phyloP scores from a whole-genome alignment of 164 flowering plant species.

The Litsea cubeba region DNA sequence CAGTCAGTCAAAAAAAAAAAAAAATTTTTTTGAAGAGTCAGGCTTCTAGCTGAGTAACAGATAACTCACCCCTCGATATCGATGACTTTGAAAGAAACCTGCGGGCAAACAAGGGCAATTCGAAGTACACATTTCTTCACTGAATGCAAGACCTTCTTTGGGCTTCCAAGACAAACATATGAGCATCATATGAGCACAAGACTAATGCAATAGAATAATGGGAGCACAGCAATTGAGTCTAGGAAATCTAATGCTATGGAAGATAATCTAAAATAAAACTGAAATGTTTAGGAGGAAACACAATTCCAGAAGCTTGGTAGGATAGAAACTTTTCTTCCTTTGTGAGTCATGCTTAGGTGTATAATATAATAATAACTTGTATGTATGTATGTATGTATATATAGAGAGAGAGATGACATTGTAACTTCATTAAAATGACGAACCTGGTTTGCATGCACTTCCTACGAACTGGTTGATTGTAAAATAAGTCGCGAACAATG shows the following conservation, averaged over 20 bases:
- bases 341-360: neutral
- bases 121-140: conserved; percentile 62
- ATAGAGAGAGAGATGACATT: neutral
- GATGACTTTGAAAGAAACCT: conserved; percentile 55
- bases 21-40: neutral
- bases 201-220: neutral
- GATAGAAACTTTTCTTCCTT: neutral
- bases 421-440: conserved; percentile 6
- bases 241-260: neutral
- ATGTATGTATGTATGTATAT: neutral
- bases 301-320: neutral
- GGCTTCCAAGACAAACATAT: conserved; percentile 39
- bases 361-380: neutral
- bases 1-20: conserved; percentile 1
- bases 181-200: conserved; percentile 14
- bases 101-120: conserved; percentile 69
- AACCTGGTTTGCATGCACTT: conserved; percentile 83
- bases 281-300: neutral
- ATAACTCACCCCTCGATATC: conserved; percentile 68
- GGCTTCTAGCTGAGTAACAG: conserved; percentile 2
- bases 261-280: neutral
- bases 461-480: conserved; percentile 95
- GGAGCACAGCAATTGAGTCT: conserved; percentile 1
- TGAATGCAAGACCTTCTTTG: conserved; percentile 70
- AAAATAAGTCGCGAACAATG: conserved; percentile 79